Conservation (phyloP, 768 basidiomycete genomes). For the Amyloporia xantha region DNA sequence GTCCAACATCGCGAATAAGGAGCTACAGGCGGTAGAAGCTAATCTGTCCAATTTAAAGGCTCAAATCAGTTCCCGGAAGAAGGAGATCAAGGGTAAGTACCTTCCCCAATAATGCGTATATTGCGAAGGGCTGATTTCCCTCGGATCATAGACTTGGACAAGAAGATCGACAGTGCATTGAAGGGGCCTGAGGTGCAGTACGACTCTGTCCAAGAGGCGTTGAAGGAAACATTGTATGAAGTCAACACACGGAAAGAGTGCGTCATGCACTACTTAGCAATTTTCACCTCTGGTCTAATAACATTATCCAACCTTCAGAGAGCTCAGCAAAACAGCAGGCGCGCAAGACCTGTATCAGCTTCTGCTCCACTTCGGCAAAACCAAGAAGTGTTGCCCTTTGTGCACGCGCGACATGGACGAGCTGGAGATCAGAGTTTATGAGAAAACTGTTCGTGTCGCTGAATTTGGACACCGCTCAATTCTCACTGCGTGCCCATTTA, state of each 20-base stretch:
- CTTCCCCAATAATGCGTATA: too few species aligned
- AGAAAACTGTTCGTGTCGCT: conserved; percentile 53
- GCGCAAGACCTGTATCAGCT: conserved; percentile 44
- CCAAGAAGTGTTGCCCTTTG: conserved; percentile 63
- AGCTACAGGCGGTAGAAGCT: conserved; percentile 58
- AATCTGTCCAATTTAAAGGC: conserved; percentile 51
- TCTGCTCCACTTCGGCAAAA: conserved; percentile 50
- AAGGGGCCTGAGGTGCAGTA: conserved; percentile 8
- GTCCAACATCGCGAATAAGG: conserved; percentile 40
- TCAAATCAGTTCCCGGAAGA: conserved; percentile 54
- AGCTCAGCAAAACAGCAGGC: conserved; percentile 23
- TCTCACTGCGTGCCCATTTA: neutral
- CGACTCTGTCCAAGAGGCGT: conserved; percentile 38
- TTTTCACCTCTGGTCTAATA: neutral
- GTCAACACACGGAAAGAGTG: conserved; percentile 41
- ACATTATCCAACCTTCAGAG: conserved; percentile 18
- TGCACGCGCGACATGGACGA: conserved; percentile 68
- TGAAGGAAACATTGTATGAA: conserved; percentile 40
- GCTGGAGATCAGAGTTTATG: conserved; percentile 50
- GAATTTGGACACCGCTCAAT: neutral
- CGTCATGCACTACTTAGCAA: conserved; percentile 9
- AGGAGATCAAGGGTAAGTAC: conserved; percentile 54
- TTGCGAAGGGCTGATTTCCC: neutral
- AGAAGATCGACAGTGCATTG: conserved; percentile 17
- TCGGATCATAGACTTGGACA: conserved; percentile 40